Evolutionary conservation across 257 asterid species (phyloP).

Genomic region (Solanum pinnatisectum): DNA sequence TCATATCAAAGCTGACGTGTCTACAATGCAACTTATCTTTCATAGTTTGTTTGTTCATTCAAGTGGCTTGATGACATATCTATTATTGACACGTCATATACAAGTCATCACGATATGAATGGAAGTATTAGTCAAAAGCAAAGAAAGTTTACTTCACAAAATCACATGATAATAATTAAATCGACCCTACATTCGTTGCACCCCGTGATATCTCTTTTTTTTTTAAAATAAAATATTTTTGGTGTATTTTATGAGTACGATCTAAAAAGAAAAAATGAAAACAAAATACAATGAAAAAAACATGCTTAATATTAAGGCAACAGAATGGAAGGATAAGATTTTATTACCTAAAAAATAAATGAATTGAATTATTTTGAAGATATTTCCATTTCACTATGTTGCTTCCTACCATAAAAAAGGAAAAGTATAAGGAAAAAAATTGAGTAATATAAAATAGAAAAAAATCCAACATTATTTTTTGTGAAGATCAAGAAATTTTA

Average conservation of each 20-base stretch:
- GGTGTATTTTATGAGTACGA: not conserved
- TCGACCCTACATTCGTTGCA: not conserved
- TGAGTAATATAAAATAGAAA: not conserved
- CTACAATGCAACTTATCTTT: not conserved
- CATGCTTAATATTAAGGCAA: not conserved
- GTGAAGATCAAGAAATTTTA: not conserved
- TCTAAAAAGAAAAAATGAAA: too few relatives aligned
- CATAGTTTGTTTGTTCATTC: not conserved
- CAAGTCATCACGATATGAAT: not conserved
- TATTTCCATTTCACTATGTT: not conserved
- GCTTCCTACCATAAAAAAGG: not conserved
- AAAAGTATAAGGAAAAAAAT: not conserved
- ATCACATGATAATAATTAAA: not conserved
- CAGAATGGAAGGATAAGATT: not conserved
- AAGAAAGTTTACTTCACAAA: not conserved
- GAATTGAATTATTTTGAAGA: not conserved
- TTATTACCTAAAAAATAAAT: not conserved
- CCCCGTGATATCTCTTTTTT: not conserved
- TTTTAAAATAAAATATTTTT: not conserved
- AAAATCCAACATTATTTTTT: not conserved
- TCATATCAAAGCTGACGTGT: not conserved
- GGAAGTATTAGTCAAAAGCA: not conserved
- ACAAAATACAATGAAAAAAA: not conserved
- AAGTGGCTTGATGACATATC: not conserved
- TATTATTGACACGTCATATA: not conserved